Evolutionary conservation across 805 yeast genomes (phyloP).

Genomic region (Wickerhamiella parazyma): DNA sequence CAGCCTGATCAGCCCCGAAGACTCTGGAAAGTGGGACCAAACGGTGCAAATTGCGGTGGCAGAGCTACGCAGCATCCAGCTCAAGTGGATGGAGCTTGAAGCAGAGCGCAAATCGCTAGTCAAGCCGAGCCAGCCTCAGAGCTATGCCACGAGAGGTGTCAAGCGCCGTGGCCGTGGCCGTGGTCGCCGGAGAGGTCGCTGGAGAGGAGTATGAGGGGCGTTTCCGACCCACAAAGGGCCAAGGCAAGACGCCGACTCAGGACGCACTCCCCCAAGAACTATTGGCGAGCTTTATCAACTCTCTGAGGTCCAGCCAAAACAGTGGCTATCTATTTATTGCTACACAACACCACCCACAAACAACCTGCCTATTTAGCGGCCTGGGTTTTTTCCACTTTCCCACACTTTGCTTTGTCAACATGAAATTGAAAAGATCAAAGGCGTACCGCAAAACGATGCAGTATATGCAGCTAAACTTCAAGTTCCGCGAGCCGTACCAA

Average conservation of each 20-base stretch:
- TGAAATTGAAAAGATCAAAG: constrained; percentile 96
- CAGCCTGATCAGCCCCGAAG: not conserved
- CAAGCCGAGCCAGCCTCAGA: not conserved
- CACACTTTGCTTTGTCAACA: constrained; percentile 21
- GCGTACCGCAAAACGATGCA: constrained; percentile 86
- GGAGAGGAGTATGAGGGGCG: constrained; percentile 6
- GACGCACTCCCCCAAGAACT: no score
- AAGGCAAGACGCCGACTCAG: no score
- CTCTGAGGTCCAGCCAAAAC: no score
- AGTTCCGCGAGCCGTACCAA: constrained; percentile 89
- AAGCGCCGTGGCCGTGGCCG: constrained; percentile 6
- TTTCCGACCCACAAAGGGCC: no score
- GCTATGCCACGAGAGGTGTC: not conserved
- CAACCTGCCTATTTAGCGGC: no score
- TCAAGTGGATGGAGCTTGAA: constrained; percentile 7
- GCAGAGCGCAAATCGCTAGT: constrained; percentile 6
- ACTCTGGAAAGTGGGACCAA: constrained; percentile 2
- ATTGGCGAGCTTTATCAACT: no score
- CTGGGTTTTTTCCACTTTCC: not conserved
- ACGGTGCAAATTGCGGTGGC: not conserved
- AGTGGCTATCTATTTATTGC: no score
- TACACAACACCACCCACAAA: no score
- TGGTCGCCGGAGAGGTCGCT: constrained; percentile 9
- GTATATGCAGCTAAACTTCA: constrained; percentile 70
- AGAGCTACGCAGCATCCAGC: constrained; percentile 7